Base-by-base conservation (phyloP, 495 filamentous ascomycete genomes). In the Talaromyces liani region DNA sequence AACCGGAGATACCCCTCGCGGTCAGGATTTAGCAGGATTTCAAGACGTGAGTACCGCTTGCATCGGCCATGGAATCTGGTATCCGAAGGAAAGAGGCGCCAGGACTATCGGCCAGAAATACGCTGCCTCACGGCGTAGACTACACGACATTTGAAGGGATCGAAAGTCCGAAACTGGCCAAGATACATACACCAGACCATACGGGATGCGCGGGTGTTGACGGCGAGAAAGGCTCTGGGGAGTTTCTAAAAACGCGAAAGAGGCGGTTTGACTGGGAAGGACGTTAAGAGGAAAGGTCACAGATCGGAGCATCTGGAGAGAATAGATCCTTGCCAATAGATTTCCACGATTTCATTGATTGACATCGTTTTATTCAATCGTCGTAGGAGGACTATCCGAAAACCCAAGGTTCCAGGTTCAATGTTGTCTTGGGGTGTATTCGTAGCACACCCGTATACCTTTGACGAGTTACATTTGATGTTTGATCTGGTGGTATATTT, bases 101-200 rank as follows among this genome's bases (percentile, higher is more conserved):
- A 25, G 61, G 25, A 58, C 33, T 16, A 59, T 86, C 29, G 81
- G 61, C 36, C 83, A 87, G 55, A 87, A 55, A 70, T 9, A 79
- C 82, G 71, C 69, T 88, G 64, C 84, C 87, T 66, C 85, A 87
- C 63, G 75, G 81, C 65, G 79, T 82, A 3, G 84, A 88, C 65
- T 86, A 87, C 65, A 86, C 84, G 22, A 83, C 83, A 1, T 88
- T 79, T 64, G 85, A 87, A 71, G 84, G 84, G 1, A 76, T 77
- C 63, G 69, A 31, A 66, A 41, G 66, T 87, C 36, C 71, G 72
- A 34, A 83, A 86, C 49, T 87, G 85, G 85, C 85, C 84, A 25
- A 73, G 84, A 51, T 87, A 84, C 66, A 51, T 87, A 84, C 66
- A 31, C 27, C 27, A 27, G 27, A 87, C 84, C 6, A 72, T 87